Conservation (phyloP, 257 asterid genomes). For the Solanum bulbocastanum region DNA sequence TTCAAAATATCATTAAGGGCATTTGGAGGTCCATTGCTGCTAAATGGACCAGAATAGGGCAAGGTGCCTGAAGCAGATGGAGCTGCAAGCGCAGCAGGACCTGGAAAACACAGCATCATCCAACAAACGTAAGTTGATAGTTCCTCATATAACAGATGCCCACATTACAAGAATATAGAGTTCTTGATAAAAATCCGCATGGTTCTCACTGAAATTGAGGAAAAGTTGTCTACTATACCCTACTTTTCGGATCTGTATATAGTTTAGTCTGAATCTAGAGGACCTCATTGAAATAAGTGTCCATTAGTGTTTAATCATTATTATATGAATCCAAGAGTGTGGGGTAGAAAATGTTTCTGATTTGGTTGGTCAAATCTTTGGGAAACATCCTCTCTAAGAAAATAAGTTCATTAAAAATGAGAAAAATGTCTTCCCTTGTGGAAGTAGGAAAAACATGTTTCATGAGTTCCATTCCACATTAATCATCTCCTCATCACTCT, state of each 20-base stretch:
- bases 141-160: background rate
- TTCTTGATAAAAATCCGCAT: background rate
- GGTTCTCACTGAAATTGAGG: background rate
- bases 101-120: constrained; percentile 19
- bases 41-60: constrained; percentile 26
- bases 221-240: background rate
- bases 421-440: background rate
- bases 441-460: background rate
- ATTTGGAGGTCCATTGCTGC: constrained; percentile 39
- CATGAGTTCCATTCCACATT: background rate
- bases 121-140: background rate
- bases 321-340: background rate
- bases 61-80: constrained; percentile 32
- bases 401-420: background rate
- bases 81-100: constrained; percentile 26
- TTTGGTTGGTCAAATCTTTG: background rate
- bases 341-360: background rate
- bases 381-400: background rate
- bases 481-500: background rate
- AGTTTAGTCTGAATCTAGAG: background rate
- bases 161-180: background rate
- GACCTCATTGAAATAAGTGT: background rate
- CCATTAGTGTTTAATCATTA: background rate
- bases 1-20: constrained; percentile 36
- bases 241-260: background rate